These are phyloP conservation scores for Heliamphora pulchella DNA, from an alignment of 179 eudicot genomes.

Conservation along the genomic window DNA sequence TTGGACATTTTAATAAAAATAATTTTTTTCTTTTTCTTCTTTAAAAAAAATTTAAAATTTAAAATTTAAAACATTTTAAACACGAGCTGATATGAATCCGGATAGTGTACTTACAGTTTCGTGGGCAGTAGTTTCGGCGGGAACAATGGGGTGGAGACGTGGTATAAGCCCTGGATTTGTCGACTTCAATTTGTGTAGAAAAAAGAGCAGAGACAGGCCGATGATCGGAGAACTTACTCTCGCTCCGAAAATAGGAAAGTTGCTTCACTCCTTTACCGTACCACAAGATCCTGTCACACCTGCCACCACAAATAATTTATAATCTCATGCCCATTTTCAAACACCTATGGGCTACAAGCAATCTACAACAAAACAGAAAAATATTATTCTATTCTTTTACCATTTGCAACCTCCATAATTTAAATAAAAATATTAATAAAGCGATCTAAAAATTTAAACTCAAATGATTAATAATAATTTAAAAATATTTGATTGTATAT, in stretches of 20 bases:
- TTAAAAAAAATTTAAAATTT: too few species aligned
- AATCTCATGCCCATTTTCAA: background rate
- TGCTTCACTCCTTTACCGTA: slow-evolving; percentile 75
- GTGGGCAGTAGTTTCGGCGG: slow-evolving; percentile 31
- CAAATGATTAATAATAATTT: too few species aligned
- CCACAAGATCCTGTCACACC: slow-evolving; percentile 98
- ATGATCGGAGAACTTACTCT: slow-evolving; percentile 86
- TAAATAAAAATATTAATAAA: too few species aligned
- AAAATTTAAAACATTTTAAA: too few species aligned
- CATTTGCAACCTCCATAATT: background rate
- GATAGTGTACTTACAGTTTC: slow-evolving; percentile 37
- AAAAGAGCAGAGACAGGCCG: slow-evolving; percentile 87
- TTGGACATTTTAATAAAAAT: too few species aligned
- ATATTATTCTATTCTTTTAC: background rate
- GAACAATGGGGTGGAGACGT: slow-evolving; percentile 27
- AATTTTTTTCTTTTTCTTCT: too few species aligned
- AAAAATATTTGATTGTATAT: too few species aligned
- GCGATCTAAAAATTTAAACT: too few species aligned
- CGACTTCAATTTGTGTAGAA: slow-evolving; percentile 42
- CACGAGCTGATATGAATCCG: too few species aligned
- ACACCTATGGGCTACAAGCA: background rate
- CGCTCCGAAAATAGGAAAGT: slow-evolving; percentile 64
- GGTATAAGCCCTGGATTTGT: slow-evolving; percentile 27
- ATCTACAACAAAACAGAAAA: background rate
- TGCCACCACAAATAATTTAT: slow-evolving; percentile 23